These are phyloP conservation scores for Exophiala mesophila DNA, from an alignment of 2,329 filamentous ascomycete genomes.

Conservation along the genomic window DNA sequence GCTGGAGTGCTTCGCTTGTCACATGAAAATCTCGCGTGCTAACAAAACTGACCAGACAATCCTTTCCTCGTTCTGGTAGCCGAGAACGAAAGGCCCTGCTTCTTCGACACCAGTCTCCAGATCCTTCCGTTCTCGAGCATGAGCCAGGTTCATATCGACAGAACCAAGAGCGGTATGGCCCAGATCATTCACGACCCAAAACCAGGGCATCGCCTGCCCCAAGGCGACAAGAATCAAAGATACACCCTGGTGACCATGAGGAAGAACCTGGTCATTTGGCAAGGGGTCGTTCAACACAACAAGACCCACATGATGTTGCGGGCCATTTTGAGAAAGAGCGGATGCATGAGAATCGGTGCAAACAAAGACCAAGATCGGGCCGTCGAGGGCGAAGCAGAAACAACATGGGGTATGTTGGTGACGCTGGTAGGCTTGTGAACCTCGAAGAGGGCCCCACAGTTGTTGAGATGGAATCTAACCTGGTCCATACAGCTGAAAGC, in stretches of 20 bases:
- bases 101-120: too few species aligned
- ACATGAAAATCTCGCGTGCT: not conserved
- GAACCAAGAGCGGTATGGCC: not conserved
- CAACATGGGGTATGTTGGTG: not conserved
- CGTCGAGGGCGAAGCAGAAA: constrained; percentile 2
- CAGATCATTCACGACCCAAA: not conserved
- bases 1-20: not conserved
- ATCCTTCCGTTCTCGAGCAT: too few species aligned
- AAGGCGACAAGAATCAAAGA: too few species aligned
- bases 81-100: not conserved
- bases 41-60: not conserved
- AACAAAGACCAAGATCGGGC: constrained; percentile 6
- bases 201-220: too few species aligned
- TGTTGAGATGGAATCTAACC: constrained; percentile 7
- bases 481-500: too few species aligned
- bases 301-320: too few species aligned
- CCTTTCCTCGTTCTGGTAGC: not conserved
- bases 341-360: not conserved
- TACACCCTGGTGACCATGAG: too few species aligned
- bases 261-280: too few species aligned
- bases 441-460: too few species aligned
- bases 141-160: too few species aligned
- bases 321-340: not conserved
- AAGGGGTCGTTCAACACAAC: too few species aligned
- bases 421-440: constrained; percentile 6